A percentile compares a stretch with the other conserved stretches of the same genome.
Conservation (phyloP, 768 basidiomycete genomes). For the Boletus subparvulus region DNA sequence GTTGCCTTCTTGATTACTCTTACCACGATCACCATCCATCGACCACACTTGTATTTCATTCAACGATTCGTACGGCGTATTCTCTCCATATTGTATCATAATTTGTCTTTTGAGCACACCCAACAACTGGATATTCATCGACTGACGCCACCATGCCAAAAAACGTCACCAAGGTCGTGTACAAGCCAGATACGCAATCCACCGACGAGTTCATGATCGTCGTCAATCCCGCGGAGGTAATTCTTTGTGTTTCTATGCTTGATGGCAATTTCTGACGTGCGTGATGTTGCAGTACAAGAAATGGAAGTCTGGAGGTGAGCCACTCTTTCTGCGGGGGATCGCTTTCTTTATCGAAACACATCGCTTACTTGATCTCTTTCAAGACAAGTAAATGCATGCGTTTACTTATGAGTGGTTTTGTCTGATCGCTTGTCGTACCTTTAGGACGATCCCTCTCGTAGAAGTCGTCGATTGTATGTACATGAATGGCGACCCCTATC, state of each 20-base stretch:
- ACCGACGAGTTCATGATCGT: constrained; percentile 73
- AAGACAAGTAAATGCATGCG: constrained; percentile 61
- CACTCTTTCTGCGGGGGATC: not conserved
- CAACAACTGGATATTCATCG: constrained; percentile 4
- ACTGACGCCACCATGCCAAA: constrained; percentile 38
- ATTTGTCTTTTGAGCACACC: constrained; percentile 11
- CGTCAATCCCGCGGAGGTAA: constrained; percentile 64
- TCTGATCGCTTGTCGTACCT: constrained; percentile 7
- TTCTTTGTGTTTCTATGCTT: constrained; percentile 17
- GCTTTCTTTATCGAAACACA: constrained; percentile 4
- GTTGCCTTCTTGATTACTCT: not conserved
- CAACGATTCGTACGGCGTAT: not conserved
- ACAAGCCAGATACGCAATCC: constrained; percentile 72
- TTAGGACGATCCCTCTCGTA: constrained; percentile 66
- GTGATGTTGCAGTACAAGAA: constrained; percentile 56
- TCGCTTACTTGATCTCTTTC: constrained; percentile 14
- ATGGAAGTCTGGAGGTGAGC: constrained; percentile 78
- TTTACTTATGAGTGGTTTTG: constrained; percentile 2
- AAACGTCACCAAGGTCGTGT: constrained; percentile 66
- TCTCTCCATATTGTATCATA: constrained; percentile 14
- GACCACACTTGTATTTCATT: not conserved
- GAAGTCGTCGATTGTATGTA: constrained; percentile 79
- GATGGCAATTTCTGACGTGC: constrained; percentile 5
- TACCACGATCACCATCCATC: constrained; percentile 6
- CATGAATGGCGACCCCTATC: not conserved